Conservation (phyloP, 2,329 filamentous ascomycete species). For the Paradendryphiella salina region DNA sequence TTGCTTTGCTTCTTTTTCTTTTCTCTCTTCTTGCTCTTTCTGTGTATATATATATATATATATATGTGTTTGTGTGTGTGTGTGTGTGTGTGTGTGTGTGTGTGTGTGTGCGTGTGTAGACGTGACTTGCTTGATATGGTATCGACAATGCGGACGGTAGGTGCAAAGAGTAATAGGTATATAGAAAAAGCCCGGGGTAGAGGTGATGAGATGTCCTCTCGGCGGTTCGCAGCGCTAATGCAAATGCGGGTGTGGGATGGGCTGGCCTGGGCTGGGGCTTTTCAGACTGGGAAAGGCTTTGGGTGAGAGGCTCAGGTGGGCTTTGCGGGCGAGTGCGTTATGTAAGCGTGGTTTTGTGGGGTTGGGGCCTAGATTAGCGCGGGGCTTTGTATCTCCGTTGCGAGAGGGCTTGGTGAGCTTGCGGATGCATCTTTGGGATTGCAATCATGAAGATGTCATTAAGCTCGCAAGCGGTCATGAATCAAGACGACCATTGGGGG, state of each 20-base stretch:
- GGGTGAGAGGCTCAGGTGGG: slow-evolving; percentile 5
- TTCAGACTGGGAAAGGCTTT: neutral
- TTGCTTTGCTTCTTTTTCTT: neutral
- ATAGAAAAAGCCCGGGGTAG: too few relatives aligned
- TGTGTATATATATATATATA: neutral
- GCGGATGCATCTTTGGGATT: neutral
- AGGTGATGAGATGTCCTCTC: neutral
- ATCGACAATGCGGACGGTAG: neutral
- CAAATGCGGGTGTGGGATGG: slow-evolving; percentile 1
- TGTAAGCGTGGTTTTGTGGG: slow-evolving; percentile 11
- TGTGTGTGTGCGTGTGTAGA: neutral
- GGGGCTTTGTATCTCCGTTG: slow-evolving; percentile 4
- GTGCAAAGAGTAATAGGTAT: too few relatives aligned
- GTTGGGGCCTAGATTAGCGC: slow-evolving; percentile 14
- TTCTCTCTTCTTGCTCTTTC: neutral
- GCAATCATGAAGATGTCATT: neutral
- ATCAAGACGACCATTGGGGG: too few relatives aligned
- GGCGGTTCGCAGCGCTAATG: slow-evolving; percentile 1
- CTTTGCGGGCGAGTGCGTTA: slow-evolving; percentile 17
- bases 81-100: too few relatives aligned
- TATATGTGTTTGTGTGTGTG: too few relatives aligned
- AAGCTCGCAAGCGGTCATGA: too few relatives aligned
- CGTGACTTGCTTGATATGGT: neutral
- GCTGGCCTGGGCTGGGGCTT: neutral
- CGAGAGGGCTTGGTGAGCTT: too few relatives aligned